Conservation (phyloP, 1,139 yeast genomes). For the Kurtzmaniella quercitrusa region DNA sequence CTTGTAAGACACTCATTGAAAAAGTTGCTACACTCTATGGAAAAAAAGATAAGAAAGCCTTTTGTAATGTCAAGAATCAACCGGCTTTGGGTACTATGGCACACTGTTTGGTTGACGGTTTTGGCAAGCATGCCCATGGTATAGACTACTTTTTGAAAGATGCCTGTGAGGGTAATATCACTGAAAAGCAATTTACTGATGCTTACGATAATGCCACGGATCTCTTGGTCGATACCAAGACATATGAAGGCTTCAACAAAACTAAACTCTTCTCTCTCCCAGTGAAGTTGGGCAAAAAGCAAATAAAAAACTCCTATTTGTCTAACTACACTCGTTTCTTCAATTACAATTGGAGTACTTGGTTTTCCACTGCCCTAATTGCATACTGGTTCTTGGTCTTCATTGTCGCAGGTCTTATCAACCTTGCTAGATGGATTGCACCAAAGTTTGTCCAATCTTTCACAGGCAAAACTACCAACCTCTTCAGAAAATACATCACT, state of each 20-base stretch:
- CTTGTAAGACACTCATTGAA: conserved; percentile 25
- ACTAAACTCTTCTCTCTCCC: conserved; percentile 29
- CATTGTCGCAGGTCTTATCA: conserved; percentile 41
- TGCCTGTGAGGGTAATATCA: conserved; percentile 23
- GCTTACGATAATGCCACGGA: conserved; percentile 37
- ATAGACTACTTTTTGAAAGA: conserved; percentile 21
- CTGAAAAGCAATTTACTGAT: conserved; percentile 23
- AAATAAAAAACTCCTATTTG: conserved; percentile 26
- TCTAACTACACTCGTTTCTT: conserved; percentile 38
- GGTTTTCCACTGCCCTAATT: conserved; percentile 47
- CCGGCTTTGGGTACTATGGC: conserved; percentile 39
- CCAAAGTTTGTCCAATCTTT: conserved; percentile 31
- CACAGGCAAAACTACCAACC: conserved; percentile 30
- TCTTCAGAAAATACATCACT: conserved; percentile 37
- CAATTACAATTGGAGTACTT: conserved; percentile 41
- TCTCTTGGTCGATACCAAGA: conserved; percentile 22
- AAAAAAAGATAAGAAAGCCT: conserved; percentile 21
- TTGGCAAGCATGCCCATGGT: conserved; percentile 19
- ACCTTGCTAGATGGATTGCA: conserved; percentile 25
- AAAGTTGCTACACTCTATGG: conserved; percentile 24
- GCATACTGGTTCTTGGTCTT: conserved; percentile 43
- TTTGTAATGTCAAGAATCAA: conserved; percentile 29
- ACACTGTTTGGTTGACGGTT: conserved; percentile 23
- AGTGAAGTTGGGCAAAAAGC: conserved; percentile 17
- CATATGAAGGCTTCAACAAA: conserved; percentile 22